Evolutionary conservation across 139 green algal species (phyloP).

Genomic region (Chlorella sp.): DNA sequence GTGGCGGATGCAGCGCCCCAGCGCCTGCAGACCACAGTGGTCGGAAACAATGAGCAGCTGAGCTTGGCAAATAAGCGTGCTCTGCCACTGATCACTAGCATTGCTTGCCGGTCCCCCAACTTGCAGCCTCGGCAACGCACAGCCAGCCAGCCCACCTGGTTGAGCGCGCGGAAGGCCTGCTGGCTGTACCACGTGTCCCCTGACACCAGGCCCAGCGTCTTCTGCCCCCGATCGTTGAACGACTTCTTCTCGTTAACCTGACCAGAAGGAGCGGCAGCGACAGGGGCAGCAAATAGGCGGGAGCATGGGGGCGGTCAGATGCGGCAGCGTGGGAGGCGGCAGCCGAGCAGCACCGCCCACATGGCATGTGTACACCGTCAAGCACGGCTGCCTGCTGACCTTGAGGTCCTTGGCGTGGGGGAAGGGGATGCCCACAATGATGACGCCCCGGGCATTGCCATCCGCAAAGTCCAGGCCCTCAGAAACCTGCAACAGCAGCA

Average conservation of each 20-base stretch:
- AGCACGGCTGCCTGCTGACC: too few relatives aligned
- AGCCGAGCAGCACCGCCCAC: too few relatives aligned
- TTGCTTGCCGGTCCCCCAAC: too few relatives aligned
- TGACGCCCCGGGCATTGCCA: constrained; percentile 85
- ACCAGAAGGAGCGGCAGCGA: not conserved
- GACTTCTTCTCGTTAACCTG: constrained; percentile 80
- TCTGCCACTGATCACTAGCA: too few relatives aligned
- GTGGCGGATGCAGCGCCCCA: constrained; percentile 96
- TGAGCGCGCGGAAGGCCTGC: constrained; percentile 94
- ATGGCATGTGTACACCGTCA: too few relatives aligned
- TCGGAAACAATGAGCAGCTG: too few relatives aligned
- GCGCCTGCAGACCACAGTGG: constrained; percentile 63
- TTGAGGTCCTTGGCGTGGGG: constrained; percentile 86
- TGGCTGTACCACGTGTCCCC: constrained; percentile 92
- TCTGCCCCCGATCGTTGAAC: constrained; percentile 71
- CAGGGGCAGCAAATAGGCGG: too few relatives aligned
- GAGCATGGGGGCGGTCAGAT: too few relatives aligned
- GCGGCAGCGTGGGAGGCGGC: too few relatives aligned
- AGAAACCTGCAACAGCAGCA: constrained; percentile 71
- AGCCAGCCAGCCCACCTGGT: constrained; percentile 72
- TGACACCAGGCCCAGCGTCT: constrained; percentile 55
- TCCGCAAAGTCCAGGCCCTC: constrained; percentile 98
- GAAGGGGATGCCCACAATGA: constrained; percentile 96
- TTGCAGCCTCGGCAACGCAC: too few relatives aligned
- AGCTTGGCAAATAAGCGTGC: too few relatives aligned